Percentiles rank a stretch among this genome's conserved stretches.
Conservation (phyloP, 345 rosid species). For the Fremontodendron californicum region DNA sequence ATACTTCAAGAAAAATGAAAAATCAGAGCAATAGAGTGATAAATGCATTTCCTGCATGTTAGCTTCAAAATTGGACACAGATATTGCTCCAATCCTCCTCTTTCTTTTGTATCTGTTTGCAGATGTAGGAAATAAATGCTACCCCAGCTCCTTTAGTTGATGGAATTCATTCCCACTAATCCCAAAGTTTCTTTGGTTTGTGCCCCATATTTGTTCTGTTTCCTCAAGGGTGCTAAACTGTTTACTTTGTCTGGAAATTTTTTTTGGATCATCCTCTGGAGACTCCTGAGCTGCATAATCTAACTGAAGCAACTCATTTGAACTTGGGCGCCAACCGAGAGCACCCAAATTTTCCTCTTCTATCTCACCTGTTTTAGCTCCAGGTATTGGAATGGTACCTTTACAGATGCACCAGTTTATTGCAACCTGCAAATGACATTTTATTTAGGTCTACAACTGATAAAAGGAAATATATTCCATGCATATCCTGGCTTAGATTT, state of each 20-base stretch:
- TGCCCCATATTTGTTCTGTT: neutral
- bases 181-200: neutral
- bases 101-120: too few relatives aligned
- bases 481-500: neutral
- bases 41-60: neutral
- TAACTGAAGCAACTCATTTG: conserved; percentile 64
- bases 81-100: neutral
- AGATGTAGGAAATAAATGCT: neutral
- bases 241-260: conserved; percentile 72
- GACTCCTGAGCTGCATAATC: conserved; percentile 58
- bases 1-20: too few relatives aligned
- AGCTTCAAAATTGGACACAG: neutral
- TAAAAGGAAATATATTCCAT: neutral
- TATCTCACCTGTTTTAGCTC: conserved; percentile 68
- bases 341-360: conserved; percentile 87
- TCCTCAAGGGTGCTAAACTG: neutral
- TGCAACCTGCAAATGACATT: conserved; percentile 49
- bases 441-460: neutral
- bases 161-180: neutral
- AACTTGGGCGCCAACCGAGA: conserved; percentile 65
- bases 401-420: conserved; percentile 93
- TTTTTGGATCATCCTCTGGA: conserved; percentile 83
- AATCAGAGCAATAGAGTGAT: neutral
- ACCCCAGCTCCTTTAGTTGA: neutral
- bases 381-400: conserved; percentile 86